Evolutionary conservation across 352 stramenopile species (phyloP), one percentile per base, ranked within the genome.

Genomic region (Plasmopara halstedii): DNA sequence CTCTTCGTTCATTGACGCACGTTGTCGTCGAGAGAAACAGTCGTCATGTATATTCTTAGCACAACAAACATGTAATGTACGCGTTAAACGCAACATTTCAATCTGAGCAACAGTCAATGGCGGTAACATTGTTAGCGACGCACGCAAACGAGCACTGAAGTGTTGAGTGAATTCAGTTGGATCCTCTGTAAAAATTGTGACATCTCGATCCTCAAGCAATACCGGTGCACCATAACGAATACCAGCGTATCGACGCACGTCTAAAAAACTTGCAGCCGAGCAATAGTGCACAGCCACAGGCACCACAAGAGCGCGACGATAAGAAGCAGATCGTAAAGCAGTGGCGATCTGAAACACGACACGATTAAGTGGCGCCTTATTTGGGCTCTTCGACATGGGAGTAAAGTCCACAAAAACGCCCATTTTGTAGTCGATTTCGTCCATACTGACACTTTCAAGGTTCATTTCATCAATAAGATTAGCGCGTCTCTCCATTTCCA

Each of bases 1-100:
- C 37, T 87, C 75, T 49, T 87, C 75, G 55, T 87, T 87, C 72
- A 87, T 85, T 3, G 70, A 87, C 21, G 75, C 75, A 27, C 81
- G 80, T 53, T 87, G 75, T 40, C 75, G 62, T 26, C 70, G 56
- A 14, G 75, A 85, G 32, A 87, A 87, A 50, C 72, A 85, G 47
- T 85, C 72, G 54, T 87, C 73, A 13, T 64, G 62, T 26, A 76
- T 62, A 4, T 83, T 66, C 37, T 80, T 80, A 18, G 72, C 73
- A 43, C 75, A 87, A 43, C 78, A 81, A 18, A 87, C 72, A 50
- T 87, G 73, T 14, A 87, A 58, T 42, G 70, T 83, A 5, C 72
- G 70, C n/a, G 75, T 80, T 7, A 87, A 57, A 0, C 66, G 65
- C 26, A 87, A 52, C 44, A 85, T 69, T 43, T 87, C 72, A 36